Conservation (phyloP, 192 early-diverging fungal genomes). For the Coemansia sp. region DNA sequence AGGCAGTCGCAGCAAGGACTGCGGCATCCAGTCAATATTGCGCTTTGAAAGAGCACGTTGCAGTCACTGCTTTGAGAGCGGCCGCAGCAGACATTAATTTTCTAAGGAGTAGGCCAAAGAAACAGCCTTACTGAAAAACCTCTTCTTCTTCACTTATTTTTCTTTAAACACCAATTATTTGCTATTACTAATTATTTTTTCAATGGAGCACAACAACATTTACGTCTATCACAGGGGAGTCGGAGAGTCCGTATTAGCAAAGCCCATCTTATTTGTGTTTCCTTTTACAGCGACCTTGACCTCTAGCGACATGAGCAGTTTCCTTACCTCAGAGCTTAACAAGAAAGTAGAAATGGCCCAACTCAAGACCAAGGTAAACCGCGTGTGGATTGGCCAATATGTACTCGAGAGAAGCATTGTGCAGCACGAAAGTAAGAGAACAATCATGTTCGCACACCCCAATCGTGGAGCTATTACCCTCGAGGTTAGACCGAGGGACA, state of each 20-base stretch:
- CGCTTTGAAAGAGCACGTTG: neutral
- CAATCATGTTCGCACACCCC: too few relatives aligned
- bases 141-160: neutral
- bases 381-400: neutral
- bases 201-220: slow-evolving; percentile 5
- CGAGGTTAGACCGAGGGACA: neutral
- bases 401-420: neutral
- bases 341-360: neutral
- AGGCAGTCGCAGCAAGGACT: neutral
- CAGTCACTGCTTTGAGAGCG: neutral
- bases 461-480: too few relatives aligned
- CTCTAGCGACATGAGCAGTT: neutral
- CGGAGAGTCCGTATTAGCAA: neutral
- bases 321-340: neutral
- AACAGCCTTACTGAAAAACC: too few relatives aligned
- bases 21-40: neutral
- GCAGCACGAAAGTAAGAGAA: neutral
- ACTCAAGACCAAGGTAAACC: neutral
- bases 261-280: neutral
- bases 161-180: neutral
- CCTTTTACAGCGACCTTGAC: neutral
- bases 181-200: neutral
- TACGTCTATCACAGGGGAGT: neutral
- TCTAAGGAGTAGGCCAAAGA: neutral
- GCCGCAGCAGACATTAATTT: neutral